These are phyloP conservation scores for Yamadazyma atlantica DNA, from an alignment of 1,139 yeast species.

Conservation along the genomic window DNA sequence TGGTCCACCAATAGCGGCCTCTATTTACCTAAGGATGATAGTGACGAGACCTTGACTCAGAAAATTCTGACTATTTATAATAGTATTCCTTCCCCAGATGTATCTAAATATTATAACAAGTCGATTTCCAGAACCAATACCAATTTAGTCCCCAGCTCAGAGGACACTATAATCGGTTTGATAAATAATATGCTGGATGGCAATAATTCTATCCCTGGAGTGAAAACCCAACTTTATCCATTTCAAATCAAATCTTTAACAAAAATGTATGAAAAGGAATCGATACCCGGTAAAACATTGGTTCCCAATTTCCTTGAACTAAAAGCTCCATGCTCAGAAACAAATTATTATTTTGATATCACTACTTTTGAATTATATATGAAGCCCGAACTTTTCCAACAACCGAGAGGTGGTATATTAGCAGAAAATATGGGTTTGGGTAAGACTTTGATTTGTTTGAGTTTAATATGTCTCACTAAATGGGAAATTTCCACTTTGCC, in stretches of 20 bases:
- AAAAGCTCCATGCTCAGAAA: conserved; percentile 17
- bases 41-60: conserved; percentile 15
- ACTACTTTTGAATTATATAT: conserved; percentile 22
- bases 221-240: conserved; percentile 50
- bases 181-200: conserved; percentile 18
- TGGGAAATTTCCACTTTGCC: conserved; percentile 52
- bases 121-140: conserved; percentile 3
- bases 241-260: conserved; percentile 60
- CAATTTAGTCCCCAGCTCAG: conserved; percentile 17
- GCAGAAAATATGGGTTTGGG: conserved; percentile 83
- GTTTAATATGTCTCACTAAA: conserved; percentile 57
- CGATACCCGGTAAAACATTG: conserved; percentile 26
- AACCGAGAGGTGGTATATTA: conserved; percentile 66
- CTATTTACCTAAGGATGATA: not conserved
- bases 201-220: conserved; percentile 38
- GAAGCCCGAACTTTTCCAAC: conserved; percentile 39
- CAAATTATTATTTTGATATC: conserved; percentile 35
- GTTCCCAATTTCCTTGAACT: conserved; percentile 46
- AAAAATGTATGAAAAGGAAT: conserved; percentile 58
- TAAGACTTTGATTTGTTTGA: conserved; percentile 65
- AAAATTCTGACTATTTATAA: conserved; percentile 36
- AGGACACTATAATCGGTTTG: conserved; percentile 18
- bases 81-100: conserved; percentile 39
- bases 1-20: conserved; percentile 22
- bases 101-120: conserved; percentile 17